Evolutionary conservation across 768 basidiomycete species (phyloP).

Genomic region (Amanita muscaria): DNA sequence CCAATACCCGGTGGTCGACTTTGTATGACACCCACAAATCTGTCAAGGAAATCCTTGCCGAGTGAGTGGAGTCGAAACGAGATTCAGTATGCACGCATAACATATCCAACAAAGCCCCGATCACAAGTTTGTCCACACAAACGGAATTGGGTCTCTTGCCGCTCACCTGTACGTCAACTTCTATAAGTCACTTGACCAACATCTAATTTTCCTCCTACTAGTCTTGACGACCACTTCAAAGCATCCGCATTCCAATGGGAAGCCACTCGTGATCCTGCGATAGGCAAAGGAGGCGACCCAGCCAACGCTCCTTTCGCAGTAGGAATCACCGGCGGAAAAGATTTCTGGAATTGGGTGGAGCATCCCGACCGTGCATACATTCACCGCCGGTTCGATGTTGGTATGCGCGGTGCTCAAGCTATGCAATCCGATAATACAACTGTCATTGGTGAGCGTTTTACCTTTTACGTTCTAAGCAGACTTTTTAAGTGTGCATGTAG

Average conservation of each 20-base stretch:
- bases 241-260: constrained; percentile 20
- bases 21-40: constrained; percentile 9
- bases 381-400: constrained; percentile 21
- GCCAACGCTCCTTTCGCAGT: constrained; percentile 14
- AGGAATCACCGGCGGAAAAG: constrained; percentile 12
- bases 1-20: constrained; percentile 17
- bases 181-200: background rate
- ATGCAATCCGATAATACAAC: constrained; percentile 14
- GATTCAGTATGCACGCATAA: too few relatives aligned
- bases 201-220: constrained; percentile 1
- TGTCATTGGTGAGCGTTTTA: constrained; percentile 12
- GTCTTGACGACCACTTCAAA: constrained; percentile 19
- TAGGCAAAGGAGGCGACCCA: constrained; percentile 13
- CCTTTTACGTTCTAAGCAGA: background rate
- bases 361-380: constrained; percentile 17
- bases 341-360: constrained; percentile 16
- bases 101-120: constrained; percentile 19
- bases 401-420: constrained; percentile 17
- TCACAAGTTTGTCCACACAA: constrained; percentile 20
- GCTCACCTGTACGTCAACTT: constrained; percentile 15
- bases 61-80: too few relatives aligned
- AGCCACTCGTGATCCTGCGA: constrained; percentile 16
- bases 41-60: background rate
- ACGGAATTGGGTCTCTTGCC: constrained; percentile 20
- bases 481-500: constrained; percentile 9